phyloP scores from a whole-genome alignment of 768 basidiomycete species.

The Lactifluus volemus region DNA sequence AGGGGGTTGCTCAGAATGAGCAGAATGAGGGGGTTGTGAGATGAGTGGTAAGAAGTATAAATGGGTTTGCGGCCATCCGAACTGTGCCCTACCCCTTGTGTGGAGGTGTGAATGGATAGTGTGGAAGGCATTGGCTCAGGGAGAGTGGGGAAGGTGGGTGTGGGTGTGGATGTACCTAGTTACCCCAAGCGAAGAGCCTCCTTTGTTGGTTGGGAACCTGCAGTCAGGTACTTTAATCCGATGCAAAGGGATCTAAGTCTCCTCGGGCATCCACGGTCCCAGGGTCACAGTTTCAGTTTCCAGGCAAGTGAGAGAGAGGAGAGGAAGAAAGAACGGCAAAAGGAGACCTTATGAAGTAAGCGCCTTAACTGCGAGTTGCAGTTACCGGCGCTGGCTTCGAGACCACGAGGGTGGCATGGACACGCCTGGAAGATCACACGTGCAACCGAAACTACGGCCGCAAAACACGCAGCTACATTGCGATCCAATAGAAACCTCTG shows the following conservation, averaged over 20 bases:
- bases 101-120: background rate
- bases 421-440: constrained; percentile 19
- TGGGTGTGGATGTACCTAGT: constrained; percentile 4
- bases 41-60: constrained; percentile 2
- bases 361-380: constrained; percentile 8
- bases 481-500: constrained; percentile 16
- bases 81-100: background rate
- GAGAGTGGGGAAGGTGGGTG: background rate
- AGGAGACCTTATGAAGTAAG: constrained; percentile 8
- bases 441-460: constrained; percentile 5
- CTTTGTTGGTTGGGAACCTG: constrained; percentile 2
- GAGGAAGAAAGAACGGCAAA: constrained; percentile 4
- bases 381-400: background rate
- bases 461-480: constrained; percentile 9
- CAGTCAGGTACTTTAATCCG: background rate
- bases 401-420: constrained; percentile 17
- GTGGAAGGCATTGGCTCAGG: constrained; percentile 7
- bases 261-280: background rate
- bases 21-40: background rate
- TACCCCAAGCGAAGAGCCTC: background rate
- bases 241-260: background rate
- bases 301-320: background rate
- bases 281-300: constrained; percentile 3
- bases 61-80: background rate
- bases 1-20: background rate